Percentiles rank a stretch among this genome's conserved stretches.
These are phyloP conservation scores for Tolypocladium tundrense DNA, from an alignment of 2,329 filamentous ascomycete genomes.

Conservation along the genomic window DNA sequence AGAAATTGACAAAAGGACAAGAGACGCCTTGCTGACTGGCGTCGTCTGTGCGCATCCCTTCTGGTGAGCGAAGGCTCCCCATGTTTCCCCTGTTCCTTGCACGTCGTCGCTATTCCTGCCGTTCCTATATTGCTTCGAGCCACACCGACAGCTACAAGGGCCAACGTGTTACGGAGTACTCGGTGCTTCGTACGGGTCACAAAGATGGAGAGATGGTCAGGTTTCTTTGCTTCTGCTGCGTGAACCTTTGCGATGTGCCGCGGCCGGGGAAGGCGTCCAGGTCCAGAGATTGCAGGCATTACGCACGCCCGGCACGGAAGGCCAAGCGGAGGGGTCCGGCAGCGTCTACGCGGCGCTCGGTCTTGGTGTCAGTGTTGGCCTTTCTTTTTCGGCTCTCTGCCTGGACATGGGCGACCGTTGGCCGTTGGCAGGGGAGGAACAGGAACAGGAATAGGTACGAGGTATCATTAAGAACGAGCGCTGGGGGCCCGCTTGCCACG, in stretches of 20 bases:
- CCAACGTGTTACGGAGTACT: not conserved
- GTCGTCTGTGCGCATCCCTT: not conserved
- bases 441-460: not conserved
- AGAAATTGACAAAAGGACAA: not conserved
- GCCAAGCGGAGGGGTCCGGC: not conserved
- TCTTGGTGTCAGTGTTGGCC: not conserved
- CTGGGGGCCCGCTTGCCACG: not conserved
- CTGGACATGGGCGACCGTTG: not conserved
- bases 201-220: not conserved
- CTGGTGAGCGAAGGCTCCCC: not conserved
- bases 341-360: not conserved
- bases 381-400: not conserved
- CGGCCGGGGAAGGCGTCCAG: not conserved
- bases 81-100: too few relatives aligned
- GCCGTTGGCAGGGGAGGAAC: not conserved
- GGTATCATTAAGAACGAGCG: not conserved
- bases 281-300: not conserved
- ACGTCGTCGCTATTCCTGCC: not conserved
- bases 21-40: not conserved
- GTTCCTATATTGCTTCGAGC: not conserved
- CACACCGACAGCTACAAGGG: not conserved
- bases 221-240: not conserved
- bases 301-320: not conserved
- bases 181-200: not conserved
- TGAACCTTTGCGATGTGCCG: not conserved